These are phyloP conservation scores for Vanrija sp. DNA, from an alignment of 1,284 basidiomycete genomes.

Conservation along the genomic window DNA sequence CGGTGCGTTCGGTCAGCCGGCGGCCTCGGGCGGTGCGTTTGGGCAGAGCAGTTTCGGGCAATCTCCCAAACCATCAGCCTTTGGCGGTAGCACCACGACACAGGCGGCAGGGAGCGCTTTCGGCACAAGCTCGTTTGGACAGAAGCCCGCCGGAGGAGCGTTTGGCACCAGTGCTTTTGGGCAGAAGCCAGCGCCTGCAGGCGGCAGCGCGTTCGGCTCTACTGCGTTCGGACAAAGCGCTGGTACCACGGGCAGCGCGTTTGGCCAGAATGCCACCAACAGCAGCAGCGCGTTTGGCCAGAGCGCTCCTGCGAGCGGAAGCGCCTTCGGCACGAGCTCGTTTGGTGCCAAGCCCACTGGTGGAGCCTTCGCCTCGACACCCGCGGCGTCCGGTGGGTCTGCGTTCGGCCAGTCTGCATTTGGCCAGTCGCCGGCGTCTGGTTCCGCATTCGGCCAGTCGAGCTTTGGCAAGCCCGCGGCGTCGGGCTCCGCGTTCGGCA, in stretches of 20 bases:
- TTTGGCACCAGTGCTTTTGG: background rate
- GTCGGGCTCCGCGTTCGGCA: conserved; percentile 48
- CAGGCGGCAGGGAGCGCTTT: background rate
- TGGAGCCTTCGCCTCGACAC: conserved; percentile 43
- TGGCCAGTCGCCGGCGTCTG: conserved; percentile 35
- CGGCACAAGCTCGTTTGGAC: conserved; percentile 3
- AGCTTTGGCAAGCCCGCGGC: conserved; percentile 9
- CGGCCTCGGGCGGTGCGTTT: background rate
- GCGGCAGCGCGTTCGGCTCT: background rate
- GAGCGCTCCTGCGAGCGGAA: conserved; percentile 4
- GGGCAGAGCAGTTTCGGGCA: background rate
- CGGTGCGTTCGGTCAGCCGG: background rate
- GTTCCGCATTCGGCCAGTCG: conserved; percentile 46
- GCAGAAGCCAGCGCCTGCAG: background rate
- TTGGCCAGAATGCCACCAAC: background rate
- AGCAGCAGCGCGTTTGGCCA: conserved; percentile 10
- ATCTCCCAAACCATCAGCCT: background rate
- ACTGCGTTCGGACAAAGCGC: conserved; percentile 6
- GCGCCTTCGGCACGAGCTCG: conserved; percentile 9
- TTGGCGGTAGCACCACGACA: background rate
- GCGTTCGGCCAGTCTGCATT: conserved; percentile 3
- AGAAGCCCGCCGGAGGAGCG: background rate
- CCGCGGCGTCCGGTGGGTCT: background rate
- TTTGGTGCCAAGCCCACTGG: conserved; percentile 31
- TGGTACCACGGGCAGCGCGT: conserved; percentile 3